Conservation (phyloP, 352 stramenopile genomes). For the Pythium volutum region DNA sequence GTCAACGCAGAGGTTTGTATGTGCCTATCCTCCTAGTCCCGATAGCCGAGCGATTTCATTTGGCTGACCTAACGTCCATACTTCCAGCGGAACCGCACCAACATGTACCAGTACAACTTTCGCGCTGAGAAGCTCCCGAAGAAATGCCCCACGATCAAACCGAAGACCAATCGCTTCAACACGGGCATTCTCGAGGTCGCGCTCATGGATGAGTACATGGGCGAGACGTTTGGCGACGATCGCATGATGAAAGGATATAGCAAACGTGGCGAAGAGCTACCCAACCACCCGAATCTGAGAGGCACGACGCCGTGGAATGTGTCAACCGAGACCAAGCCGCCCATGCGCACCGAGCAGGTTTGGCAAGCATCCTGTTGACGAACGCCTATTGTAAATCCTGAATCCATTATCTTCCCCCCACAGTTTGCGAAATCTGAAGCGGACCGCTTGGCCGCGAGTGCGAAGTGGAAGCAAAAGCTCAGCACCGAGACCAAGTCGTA, state of each 20-base stretch:
- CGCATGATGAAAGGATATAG: conserved; percentile 67
- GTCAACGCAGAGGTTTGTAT: conserved; percentile 64
- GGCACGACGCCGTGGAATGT: conserved; percentile 62
- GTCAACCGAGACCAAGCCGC: conserved; percentile 48
- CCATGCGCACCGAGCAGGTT: conserved; percentile 50
- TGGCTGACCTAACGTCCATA: neutral
- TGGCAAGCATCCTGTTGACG: neutral
- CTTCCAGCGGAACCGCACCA: conserved; percentile 55
- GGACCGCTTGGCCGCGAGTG: conserved; percentile 33
- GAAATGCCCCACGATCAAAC: conserved; percentile 70
- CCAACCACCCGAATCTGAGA: conserved; percentile 61
- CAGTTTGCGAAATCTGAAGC: conserved; percentile 26
- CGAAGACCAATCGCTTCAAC: conserved; percentile 79
- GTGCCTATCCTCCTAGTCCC: neutral
- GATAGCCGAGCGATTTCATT: neutral
- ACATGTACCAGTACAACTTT: conserved; percentile 88
- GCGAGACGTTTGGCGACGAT: conserved; percentile 65
- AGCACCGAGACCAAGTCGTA: conserved; percentile 30
- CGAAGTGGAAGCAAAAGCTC: conserved; percentile 50
- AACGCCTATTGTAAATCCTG: neutral
- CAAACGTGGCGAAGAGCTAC: conserved; percentile 76
- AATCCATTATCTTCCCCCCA: no score
- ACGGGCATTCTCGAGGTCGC: conserved; percentile 70
- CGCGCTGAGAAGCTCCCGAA: conserved; percentile 79
- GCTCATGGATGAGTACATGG: conserved; percentile 55